Conservation (phyloP, 2,329 filamentous ascomycete genomes). For the Aspergillus oerlinghausenensis region DNA sequence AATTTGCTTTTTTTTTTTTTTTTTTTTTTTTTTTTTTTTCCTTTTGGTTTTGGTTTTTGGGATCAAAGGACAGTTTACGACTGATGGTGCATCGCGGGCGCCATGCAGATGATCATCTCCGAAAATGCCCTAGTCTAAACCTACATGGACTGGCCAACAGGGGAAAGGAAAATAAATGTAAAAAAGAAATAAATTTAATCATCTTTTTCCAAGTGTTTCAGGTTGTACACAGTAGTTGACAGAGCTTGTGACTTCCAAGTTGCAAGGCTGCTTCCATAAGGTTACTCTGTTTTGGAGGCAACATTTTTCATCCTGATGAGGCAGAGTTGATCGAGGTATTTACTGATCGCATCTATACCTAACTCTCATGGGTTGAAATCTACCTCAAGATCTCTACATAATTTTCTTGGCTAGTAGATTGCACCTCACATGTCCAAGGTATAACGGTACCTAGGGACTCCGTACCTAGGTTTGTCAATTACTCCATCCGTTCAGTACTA, state of each 20-base stretch:
- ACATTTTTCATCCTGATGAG: background rate
- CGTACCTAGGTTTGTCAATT: background rate
- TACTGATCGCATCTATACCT: background rate
- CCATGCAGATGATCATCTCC: slow-evolving; percentile 17
- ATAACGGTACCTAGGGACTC: background rate
- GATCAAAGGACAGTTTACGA: background rate
- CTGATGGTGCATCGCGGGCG: slow-evolving; percentile 12
- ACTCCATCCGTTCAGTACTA: background rate
- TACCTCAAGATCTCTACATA: background rate
- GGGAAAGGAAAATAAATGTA: background rate
- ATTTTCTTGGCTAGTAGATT: background rate
- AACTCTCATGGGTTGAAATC: background rate
- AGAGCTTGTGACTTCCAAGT: background rate
- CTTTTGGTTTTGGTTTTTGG: too few relatives aligned
- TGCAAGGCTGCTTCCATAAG: background rate
- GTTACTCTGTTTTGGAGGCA: background rate
- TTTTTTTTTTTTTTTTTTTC: too few relatives aligned
- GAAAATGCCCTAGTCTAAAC: slow-evolving; percentile 10
- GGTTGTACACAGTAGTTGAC: background rate
- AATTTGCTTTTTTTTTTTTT: too few relatives aligned
- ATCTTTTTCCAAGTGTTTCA: background rate
- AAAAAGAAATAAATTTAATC: background rate
- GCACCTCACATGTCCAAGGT: background rate
- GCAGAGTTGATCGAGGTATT: background rate
- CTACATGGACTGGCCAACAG: background rate